Percentiles rank a stretch among this genome's conserved stretches.
Conservation (phyloP, 1,139 yeast genomes). For the Saccharomyces hybrid region DNA sequence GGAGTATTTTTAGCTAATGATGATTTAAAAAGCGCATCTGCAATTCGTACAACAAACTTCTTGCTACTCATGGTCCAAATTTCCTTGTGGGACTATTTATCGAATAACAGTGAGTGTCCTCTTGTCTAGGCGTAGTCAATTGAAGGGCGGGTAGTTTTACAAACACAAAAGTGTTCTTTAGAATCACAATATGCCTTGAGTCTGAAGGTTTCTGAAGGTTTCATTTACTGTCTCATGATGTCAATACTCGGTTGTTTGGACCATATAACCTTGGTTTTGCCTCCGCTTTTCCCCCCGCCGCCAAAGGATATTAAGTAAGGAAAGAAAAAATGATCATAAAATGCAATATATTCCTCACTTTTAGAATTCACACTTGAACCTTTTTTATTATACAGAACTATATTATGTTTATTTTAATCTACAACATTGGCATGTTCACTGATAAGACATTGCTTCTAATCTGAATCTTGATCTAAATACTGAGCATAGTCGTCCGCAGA, state of each 20-base stretch:
- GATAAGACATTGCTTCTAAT: conserved; percentile 20
- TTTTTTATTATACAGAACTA: background rate
- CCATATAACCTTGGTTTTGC: background rate
- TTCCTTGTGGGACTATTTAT: background rate
- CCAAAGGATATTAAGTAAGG: background rate
- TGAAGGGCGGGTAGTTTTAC: no score
- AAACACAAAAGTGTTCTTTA: no score
- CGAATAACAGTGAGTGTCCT: background rate
- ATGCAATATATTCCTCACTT: background rate
- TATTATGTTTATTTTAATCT: background rate
- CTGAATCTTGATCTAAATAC: conserved; percentile 60
- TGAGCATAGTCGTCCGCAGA: conserved; percentile 84
- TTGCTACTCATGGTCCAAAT: background rate
- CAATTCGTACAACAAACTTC: conserved; percentile 14
- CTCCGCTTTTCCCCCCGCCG: no score
- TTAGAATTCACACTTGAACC: background rate
- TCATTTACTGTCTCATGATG: background rate
- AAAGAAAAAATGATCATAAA: no score
- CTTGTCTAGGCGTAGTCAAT: no score
- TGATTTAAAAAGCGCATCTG: conserved; percentile 24
- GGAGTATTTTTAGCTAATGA: conserved; percentile 20
- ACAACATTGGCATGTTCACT: background rate
- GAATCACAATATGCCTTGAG: no score
- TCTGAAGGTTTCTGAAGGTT: background rate
- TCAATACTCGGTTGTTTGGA: background rate